These are phyloP conservation scores for Phytophthora pisi DNA, from an alignment of 352 stramenopile genomes.

Conservation along the genomic window DNA sequence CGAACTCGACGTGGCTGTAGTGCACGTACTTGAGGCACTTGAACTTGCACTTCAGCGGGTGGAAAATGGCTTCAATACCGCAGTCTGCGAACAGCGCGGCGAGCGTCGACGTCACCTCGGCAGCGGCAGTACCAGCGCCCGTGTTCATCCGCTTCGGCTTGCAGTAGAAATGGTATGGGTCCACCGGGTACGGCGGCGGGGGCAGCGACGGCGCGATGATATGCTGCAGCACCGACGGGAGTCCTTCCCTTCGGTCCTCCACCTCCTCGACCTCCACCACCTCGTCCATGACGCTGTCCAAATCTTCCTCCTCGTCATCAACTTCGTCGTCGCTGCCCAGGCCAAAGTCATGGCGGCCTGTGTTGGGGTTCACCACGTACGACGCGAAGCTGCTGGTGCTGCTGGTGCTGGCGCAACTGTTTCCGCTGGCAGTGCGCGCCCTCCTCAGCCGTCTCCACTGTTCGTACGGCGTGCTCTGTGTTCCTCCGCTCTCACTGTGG, in stretches of 20 bases:
- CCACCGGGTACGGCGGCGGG: constrained; percentile 72
- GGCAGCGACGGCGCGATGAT: constrained; percentile 66
- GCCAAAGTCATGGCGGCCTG: constrained; percentile 47
- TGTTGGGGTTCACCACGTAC: constrained; percentile 51
- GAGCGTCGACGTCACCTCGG: constrained; percentile 49
- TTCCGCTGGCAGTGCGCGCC: constrained; percentile 65
- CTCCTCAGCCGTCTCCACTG: constrained; percentile 48
- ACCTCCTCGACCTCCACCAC: constrained; percentile 21
- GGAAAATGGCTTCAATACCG: constrained; percentile 72
- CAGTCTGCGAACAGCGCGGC: constrained; percentile 51
- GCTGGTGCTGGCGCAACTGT: constrained; percentile 69
- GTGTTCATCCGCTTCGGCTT: constrained; percentile 25
- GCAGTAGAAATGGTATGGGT: constrained; percentile 86
- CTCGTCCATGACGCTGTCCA: constrained; percentile 27
- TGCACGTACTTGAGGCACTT: constrained; percentile 88
- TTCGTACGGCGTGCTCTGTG: constrained; percentile 39
- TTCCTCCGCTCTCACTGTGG: constrained; percentile 12
- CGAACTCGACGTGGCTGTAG: constrained; percentile 85
- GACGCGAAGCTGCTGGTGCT: constrained; percentile 59
- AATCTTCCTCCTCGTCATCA: constrained; percentile 25
- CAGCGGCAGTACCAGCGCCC: constrained; percentile 39
- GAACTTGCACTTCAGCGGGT: constrained; percentile 85
- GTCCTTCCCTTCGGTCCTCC: constrained; percentile 11
- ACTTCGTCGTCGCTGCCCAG: constrained; percentile 40
- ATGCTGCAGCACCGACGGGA: constrained; percentile 41